Conservation (phyloP, 2,329 filamentous ascomycete species). For the Sporothrix sp. region DNA sequence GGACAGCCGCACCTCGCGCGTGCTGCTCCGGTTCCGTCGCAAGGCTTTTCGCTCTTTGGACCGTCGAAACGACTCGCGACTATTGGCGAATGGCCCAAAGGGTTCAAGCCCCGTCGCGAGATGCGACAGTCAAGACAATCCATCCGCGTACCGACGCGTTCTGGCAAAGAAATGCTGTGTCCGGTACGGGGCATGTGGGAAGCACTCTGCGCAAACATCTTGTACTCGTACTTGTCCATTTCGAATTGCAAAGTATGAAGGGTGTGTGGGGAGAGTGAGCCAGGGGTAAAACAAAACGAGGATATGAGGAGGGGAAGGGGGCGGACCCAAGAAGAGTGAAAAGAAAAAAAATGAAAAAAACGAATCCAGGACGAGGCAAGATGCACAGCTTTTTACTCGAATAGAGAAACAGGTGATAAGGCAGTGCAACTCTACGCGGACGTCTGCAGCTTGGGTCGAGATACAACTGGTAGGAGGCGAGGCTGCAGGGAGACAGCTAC, state of each 20-base stretch:
- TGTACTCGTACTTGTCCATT: neutral
- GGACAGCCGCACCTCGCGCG: constrained; percentile 7
- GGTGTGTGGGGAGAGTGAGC: constrained; percentile 5
- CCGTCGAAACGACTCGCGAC: neutral
- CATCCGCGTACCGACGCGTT: too few species aligned
- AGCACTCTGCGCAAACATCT: neutral
- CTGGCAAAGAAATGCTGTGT: too few species aligned
- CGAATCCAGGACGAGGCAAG: neutral
- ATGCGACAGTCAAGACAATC: too few species aligned
- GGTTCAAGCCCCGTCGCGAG: neutral
- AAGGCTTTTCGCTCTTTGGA: neutral
- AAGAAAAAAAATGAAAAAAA: neutral
- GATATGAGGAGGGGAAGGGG: neutral
- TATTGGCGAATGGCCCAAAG: neutral
- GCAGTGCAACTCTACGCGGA: constrained; percentile 11
- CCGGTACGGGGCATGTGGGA: neutral
- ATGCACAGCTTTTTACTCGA: too few species aligned
- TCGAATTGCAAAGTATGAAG: too few species aligned
- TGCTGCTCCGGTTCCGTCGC: neutral
- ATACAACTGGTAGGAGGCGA: neutral
- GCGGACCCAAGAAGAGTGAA: neutral
- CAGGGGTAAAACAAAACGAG: constrained; percentile 11
- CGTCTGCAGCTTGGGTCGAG: neutral
- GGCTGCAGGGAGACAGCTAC: neutral
- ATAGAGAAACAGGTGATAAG: constrained; percentile 1